Base-by-base conservation (phyloP, 257 asterid genomes). In the Solanum stenotomum region DNA sequence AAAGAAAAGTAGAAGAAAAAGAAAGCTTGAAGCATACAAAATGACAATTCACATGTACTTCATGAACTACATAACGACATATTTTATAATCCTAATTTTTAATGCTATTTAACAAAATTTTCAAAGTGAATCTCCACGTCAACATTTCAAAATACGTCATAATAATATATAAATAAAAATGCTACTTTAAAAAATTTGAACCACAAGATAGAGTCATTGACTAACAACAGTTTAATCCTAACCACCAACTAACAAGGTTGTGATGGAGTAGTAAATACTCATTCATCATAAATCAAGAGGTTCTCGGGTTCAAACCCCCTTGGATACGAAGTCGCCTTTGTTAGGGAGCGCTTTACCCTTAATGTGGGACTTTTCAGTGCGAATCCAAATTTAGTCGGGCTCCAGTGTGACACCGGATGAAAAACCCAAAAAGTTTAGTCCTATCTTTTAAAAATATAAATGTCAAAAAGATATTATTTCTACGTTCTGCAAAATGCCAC, bases 21-120 rank as follows among this genome's bases (percentile, higher is more conserved):
- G 40, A 46, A 79, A 79, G 67, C 85, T 79, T 79, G 85, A 27
- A 44, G 65, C 67, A 44, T 46, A 79, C 85, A 79, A 79, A 79
- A 79, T 79, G 85, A 16, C 40, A 44, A 79, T 79, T 79, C 85
- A 79, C 85, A 79, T 27, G 85, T 79, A 44, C 67, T 46, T 44
- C 85, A 79, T 79, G 85, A 79, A 42, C 37, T 78, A 78, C 63
- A 7, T n/a, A 42, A 78, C 84, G 84, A 42, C 84, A 78, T 25
- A n/a, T 23, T 46, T 27, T 18, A 46, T 79, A 44, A 79, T 14
- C 67, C 27, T 79, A 44, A 16, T 2, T 27, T 31, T 44, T 46
- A 44, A 79, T 44, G 38, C 40, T 79, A 15, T 79, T 79, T 44
- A 44, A 79, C 67, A 79, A 79, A 68, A 8, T 4, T 44, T 16